phyloP scores from a whole-genome alignment of 2,329 filamentous ascomycete genomes.

The Cordyceps javanica region DNA sequence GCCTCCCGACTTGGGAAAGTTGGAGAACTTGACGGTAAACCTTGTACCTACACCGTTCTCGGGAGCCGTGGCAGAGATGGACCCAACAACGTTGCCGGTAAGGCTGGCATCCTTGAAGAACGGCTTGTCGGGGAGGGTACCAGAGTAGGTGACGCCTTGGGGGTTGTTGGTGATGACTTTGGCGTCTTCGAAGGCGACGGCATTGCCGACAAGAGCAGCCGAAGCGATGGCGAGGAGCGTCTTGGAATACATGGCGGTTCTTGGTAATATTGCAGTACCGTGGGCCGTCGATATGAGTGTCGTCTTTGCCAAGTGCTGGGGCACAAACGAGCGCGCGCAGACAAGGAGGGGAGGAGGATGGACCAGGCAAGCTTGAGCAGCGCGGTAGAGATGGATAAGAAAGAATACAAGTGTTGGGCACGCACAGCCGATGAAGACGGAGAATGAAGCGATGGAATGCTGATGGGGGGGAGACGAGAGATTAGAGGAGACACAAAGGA shows the following conservation, averaged over 20 bases:
- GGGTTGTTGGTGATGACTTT: conserved; percentile 51
- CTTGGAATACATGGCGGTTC: conserved; percentile 16
- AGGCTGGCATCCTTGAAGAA: conserved; percentile 44
- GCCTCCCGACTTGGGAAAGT: conserved; percentile 50
- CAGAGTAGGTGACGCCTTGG: conserved; percentile 45
- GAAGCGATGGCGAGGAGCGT: conserved; percentile 22
- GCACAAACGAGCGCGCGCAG: not conserved
- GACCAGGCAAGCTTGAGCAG: not conserved
- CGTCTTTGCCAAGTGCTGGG: not conserved
- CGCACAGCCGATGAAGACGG: not conserved
- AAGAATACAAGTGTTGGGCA: not conserved
- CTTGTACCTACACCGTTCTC: conserved; percentile 48
- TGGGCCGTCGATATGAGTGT: not conserved
- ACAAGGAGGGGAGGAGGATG: not conserved
- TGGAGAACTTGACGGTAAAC: conserved; percentile 50
- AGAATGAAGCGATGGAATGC: not conserved
- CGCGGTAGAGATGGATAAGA: not conserved
- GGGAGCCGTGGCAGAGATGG: conserved; percentile 39
- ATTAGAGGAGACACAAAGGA: not conserved
- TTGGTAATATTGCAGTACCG: not conserved
- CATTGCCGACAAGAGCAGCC: conserved; percentile 24
- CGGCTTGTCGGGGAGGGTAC: conserved; percentile 45
- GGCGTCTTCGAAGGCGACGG: conserved; percentile 36
- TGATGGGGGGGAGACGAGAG: not conserved
- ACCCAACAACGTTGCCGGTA: conserved; percentile 49